Conservation (phyloP, 192 early-diverging fungal species). For the Backusella mclennaniae region DNA sequence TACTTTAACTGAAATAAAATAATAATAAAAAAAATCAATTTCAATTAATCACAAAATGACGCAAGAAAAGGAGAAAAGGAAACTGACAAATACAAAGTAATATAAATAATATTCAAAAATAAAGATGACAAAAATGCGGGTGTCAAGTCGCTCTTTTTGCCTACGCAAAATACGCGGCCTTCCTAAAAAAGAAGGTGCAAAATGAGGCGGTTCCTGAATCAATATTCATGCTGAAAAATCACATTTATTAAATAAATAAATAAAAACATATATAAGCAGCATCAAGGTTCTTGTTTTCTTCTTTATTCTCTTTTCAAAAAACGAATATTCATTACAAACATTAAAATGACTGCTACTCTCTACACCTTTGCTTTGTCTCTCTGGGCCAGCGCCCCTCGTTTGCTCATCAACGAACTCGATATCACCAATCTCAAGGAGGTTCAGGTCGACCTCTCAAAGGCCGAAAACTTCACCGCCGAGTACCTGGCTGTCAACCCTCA, state of each 20-base stretch:
- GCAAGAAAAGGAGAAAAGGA: not conserved
- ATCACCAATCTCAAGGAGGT: slow-evolving; percentile 14
- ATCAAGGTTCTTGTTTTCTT: too few species aligned
- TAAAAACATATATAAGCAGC: not conserved
- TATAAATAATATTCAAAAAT: not conserved
- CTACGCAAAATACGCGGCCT: not conserved
- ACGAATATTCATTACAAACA: not conserved
- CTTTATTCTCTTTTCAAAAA: not conserved
- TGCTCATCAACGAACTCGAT: slow-evolving; percentile 6
- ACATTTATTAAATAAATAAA: not conserved
- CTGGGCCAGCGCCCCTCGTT: slow-evolving; percentile 22
- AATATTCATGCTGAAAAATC: not conserved
- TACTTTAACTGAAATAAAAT: not conserved
- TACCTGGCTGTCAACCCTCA: slow-evolving; percentile 13
- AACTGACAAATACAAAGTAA: not conserved
- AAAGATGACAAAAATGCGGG: not conserved
- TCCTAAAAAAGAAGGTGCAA: not conserved
- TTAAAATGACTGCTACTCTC: slow-evolving; percentile 6
- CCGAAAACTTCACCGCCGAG: slow-evolving; percentile 12
- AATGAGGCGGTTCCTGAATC: not conserved
- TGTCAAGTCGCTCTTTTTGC: not conserved
- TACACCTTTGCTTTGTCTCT: slow-evolving; percentile 18
- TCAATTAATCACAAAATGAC: too few species aligned
- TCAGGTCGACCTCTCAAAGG: slow-evolving; percentile 16
- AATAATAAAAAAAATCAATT: too few species aligned